Base-by-base conservation (phyloP, 805 yeast species). In the Candida mattraensis region DNA sequence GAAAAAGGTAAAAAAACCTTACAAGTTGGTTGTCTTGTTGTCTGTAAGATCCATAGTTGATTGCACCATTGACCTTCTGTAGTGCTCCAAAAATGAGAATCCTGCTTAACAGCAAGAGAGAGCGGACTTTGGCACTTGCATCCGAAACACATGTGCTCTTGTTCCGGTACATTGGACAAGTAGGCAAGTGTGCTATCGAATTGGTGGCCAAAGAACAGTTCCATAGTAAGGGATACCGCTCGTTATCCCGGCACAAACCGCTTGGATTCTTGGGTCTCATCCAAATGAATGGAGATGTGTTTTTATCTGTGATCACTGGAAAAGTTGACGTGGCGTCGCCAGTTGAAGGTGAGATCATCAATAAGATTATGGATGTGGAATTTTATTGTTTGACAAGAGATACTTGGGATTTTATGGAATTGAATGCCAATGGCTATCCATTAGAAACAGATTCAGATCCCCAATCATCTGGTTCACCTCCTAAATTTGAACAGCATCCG, bases 241-340 rank as follows among this genome's bases (percentile, higher is more conserved):
- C 55, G 44, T 64, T 69, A 51, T 72, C 65, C 45, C 68, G 50
- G 13, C 61, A 64, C 28, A 72, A 71, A 28, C 68, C 77, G 4
- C 59, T 66, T 43, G 94, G 95, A 1, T 83, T 89, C 53, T 60
- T 93, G 12, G 99, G 99, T 0, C 63, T 93, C 28, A 83, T 91
- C 24, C 76, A 78, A 34, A 70, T 88, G 24, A 80, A 76, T 10
- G 67, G 70, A 5, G 81, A 84, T 37, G 74, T 79, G 3, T 93
- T 81, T 52, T 61, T 91, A 24, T 85, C 94, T 33, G 76, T 87
- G 0, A 87, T 93, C 35, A 81, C 94, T 0, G 83, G 87, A 0
- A 78, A 84, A 19, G 62, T 77, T 2, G 74, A 78, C 44, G 95
- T 86, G 9, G 98, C 98, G 0, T 67, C 72, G 18, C 98, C 98